Evolutionary conservation across 2,329 filamentous ascomycete species (phyloP), one percentile per base, ranked within the genome.

Genomic region (Beauveria caledonica): DNA sequence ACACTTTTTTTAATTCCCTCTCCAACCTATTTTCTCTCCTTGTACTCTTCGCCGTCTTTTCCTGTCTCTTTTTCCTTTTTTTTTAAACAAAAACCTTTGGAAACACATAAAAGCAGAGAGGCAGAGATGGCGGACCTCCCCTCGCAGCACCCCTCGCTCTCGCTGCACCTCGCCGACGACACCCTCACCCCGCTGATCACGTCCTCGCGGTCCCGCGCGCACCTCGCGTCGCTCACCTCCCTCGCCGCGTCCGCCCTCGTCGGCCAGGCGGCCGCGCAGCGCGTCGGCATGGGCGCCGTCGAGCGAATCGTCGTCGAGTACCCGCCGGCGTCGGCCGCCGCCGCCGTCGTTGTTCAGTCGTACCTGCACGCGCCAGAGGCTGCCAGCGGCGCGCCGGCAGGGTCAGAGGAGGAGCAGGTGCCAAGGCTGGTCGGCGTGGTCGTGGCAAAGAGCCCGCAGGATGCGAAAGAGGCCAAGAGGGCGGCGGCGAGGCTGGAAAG

Each of bases 231-330:
- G n/a, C 77, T 86, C 56, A 77, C 79, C 7, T 69, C 75, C 5
- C 77, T 86, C 46, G 77, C 83, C 36, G 76, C 77, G 50, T 77
- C 78, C 54, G 80, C 83, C 17, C 75, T 85, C 25, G 76, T 75
- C 62, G 78, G 80, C 13, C 79, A 81, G 66, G 78, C 81, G 50
- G 74, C 81, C 53, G 79, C 80, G 5, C 72, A 73, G 39, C 79
- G 82, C 54, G 75, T 85, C 7, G 78, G 76, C 51, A 76, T 84
- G 48, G 83, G 83, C 64, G 66, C 68, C 7, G 80, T 82, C 3
- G 76, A 81, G 66, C 80, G 83, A 69, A 77, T 86, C 63, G 80
- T 86, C 70, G 78, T 86, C 68, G 83, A 86, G 68, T 81, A 82
- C 68, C 73, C 72, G 3, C 72, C 74, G 44, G 5, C 33, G 11